phyloP scores from a whole-genome alignment of 2,329 filamentous ascomycete genomes.

The Westerdykella sp. region DNA sequence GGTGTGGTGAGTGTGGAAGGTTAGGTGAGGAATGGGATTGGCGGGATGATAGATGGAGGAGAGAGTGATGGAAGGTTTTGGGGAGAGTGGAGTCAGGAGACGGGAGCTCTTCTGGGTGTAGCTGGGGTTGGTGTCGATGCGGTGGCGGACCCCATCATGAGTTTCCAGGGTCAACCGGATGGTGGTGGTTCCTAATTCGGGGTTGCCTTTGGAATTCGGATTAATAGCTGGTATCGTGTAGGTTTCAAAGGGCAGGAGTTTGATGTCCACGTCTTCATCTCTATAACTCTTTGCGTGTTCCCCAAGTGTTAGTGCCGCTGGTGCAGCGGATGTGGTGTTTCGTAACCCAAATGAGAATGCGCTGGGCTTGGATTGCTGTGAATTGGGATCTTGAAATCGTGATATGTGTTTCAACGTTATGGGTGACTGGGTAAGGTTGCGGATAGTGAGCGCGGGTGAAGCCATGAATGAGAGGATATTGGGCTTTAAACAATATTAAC shows the following conservation, averaged over 20 bases:
- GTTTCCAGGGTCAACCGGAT: constrained; percentile 69
- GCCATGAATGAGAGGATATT: constrained; percentile 7
- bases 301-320: constrained; percentile 40
- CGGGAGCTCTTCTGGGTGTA: constrained; percentile 43
- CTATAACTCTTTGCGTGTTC: constrained; percentile 56
- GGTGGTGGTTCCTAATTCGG: constrained; percentile 49
- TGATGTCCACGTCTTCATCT: constrained; percentile 56
- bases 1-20: constrained; percentile 21
- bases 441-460: constrained; percentile 58
- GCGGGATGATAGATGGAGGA: constrained; percentile 40
- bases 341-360: constrained; percentile 29
- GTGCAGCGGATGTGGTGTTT: constrained; percentile 18
- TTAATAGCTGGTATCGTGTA: constrained; percentile 52
- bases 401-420: constrained; percentile 68
- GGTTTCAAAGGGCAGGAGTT: constrained; percentile 62
- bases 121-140: constrained; percentile 59
- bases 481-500: too few relatives aligned
- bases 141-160: constrained; percentile 55
- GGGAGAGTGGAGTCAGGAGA: constrained; percentile 34
- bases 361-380: constrained; percentile 29
- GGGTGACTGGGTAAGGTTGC: constrained; percentile 72
- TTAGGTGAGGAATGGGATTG: constrained; percentile 38
- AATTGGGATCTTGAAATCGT: constrained; percentile 58
- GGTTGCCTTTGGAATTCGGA: constrained; percentile 35
- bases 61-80: constrained; percentile 36